Percentiles rank a stretch among this genome's conserved stretches.
Conservation (phyloP, 805 yeast genomes). For the Tetrapisispora iriomotensis region DNA sequence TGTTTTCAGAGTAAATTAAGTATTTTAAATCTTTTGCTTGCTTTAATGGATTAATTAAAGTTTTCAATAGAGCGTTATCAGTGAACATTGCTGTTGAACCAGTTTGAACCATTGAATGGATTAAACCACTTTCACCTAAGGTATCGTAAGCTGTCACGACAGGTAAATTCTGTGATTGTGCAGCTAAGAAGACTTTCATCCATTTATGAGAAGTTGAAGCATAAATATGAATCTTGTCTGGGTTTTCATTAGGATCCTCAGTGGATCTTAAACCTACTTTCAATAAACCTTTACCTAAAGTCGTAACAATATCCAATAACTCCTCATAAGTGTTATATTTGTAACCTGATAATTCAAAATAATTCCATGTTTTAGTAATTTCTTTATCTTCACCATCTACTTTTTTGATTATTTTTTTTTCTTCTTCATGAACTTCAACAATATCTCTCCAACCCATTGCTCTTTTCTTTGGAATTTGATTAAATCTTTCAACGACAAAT, state of each 20-base stretch:
- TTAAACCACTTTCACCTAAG: constrained; percentile 78
- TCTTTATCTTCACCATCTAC: constrained; percentile 66
- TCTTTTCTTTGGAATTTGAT: constrained; percentile 40
- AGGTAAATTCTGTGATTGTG: constrained; percentile 69
- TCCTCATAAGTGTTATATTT: constrained; percentile 53
- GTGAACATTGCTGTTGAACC: constrained; percentile 71
- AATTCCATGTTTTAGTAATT: constrained; percentile 81
- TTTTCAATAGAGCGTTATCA: constrained; percentile 61
- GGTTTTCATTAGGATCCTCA: constrained; percentile 30
- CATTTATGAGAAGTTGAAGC: constrained; percentile 86
- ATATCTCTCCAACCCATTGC: constrained; percentile 76
- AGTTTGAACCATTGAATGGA: constrained; percentile 77
- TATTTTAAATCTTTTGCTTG: constrained; percentile 51
- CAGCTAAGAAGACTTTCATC: constrained; percentile 81
- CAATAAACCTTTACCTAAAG: constrained; percentile 66
- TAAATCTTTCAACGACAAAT: constrained; percentile 51
- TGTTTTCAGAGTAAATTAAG: constrained; percentile 60
- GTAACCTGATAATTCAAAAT: constrained; percentile 69
- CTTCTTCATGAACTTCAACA: constrained; percentile 64
- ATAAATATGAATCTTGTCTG: constrained; percentile 66
- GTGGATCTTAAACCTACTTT: constrained; percentile 60
- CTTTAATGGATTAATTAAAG: constrained; percentile 63
- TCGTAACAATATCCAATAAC: constrained; percentile 38
- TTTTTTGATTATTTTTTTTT: constrained; percentile 60
- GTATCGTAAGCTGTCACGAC: constrained; percentile 97